Evolutionary conservation across 139 green algal genomes (phyloP).

Genomic region (Yamagishiella unicocca): DNA sequence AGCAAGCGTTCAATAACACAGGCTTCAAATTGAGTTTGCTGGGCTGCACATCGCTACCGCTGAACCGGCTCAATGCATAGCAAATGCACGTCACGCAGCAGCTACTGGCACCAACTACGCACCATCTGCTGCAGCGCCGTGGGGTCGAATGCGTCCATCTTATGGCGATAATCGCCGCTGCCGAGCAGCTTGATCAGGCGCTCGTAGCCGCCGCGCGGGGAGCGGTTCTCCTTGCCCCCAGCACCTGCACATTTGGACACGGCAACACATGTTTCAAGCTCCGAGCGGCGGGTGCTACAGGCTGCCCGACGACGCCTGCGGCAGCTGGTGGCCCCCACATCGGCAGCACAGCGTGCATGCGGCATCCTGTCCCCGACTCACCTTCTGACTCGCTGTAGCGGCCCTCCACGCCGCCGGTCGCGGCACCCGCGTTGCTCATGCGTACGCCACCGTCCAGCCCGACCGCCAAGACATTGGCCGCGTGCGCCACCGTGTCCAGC

Average conservation of each 20-base stretch:
- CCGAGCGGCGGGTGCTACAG: too few species aligned
- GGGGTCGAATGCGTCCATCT: conserved; percentile 71
- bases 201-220: conserved; percentile 47
- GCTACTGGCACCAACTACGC: too few species aligned
- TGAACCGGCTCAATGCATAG: too few species aligned
- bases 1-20: too few species aligned
- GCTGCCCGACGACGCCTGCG: too few species aligned
- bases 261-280: too few species aligned
- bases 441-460: conserved; percentile 36
- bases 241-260: too few species aligned
- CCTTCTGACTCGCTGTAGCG: conserved; percentile 29
- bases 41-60: too few species aligned
- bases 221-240: conserved; percentile 41
- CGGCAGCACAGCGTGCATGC: too few species aligned
- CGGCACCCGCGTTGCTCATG: neutral
- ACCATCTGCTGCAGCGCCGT: conserved; percentile 61
- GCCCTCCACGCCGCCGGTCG: neutral
- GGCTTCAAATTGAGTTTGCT: too few species aligned
- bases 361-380: neutral
- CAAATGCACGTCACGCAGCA: too few species aligned
- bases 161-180: conserved; percentile 52
- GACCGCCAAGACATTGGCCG: conserved; percentile 61
- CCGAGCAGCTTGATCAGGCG: conserved; percentile 60
- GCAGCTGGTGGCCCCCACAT: too few species aligned
- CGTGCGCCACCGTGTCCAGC: conserved; percentile 58